A percentile compares a stretch with the other conserved stretches of the same genome.
These are phyloP conservation scores for Plantago lanceolata DNA, from an alignment of 305 asterid species.

Conservation along the genomic window DNA sequence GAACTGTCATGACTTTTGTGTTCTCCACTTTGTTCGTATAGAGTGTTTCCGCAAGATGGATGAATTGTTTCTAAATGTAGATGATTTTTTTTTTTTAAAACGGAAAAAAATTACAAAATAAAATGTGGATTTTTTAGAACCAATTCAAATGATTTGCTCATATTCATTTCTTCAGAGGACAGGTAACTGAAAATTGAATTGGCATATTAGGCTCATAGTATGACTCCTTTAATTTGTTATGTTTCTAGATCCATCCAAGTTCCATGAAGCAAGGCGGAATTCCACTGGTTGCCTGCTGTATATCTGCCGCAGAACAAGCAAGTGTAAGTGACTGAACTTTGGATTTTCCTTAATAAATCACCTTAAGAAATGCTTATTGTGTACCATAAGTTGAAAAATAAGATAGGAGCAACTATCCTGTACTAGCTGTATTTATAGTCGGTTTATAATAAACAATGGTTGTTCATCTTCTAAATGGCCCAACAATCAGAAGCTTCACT, in stretches of 20 bases:
- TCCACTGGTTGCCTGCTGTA: conserved; percentile 77
- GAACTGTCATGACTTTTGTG: neutral
- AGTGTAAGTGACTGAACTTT: conserved; percentile 51
- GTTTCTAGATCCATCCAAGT: conserved; percentile 85
- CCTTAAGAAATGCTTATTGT: conserved; percentile 10
- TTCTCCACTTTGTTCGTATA: neutral
- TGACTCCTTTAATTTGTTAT: conserved; percentile 10
- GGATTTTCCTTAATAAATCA: conserved; percentile 17
- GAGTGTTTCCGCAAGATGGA: neutral
- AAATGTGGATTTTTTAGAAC: neutral
- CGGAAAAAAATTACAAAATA: too few relatives aligned
- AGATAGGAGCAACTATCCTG: neutral
- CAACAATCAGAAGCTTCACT: neutral
- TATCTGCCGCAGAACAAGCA: conserved; percentile 82
- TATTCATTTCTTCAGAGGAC: neutral
- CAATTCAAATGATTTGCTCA: conserved; percentile 1
- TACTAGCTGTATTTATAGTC: neutral
- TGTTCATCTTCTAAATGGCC: neutral
- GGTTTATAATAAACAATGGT: neutral
- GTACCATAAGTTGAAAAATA: conserved; percentile 16
- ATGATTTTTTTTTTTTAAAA: too few relatives aligned
- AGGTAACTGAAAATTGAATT: conserved; percentile 9
- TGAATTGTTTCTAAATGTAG: neutral
- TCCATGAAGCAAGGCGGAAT: conserved; percentile 83
- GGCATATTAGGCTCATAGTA: conserved; percentile 5